phyloP scores from a whole-genome alignment of 2,329 filamentous ascomycete genomes.

The Aspergillus quadrilineatus region DNA sequence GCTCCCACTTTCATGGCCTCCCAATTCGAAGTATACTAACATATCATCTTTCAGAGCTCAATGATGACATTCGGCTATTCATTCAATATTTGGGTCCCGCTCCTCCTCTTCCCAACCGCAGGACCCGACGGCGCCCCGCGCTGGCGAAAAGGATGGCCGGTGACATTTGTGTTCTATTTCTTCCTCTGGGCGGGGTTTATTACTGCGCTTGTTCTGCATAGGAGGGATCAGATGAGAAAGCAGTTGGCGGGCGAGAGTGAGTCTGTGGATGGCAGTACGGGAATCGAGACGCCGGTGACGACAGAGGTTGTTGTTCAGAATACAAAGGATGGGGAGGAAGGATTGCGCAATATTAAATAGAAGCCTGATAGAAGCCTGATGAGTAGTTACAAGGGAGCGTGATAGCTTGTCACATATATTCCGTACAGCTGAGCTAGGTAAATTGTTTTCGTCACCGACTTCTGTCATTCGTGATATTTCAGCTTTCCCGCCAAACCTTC shows the following conservation, averaged over 20 bases:
- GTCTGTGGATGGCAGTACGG: background rate
- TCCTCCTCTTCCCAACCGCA: conserved; percentile 46
- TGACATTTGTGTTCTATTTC: conserved; percentile 48
- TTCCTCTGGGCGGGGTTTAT: conserved; percentile 42
- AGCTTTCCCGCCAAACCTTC: too few species aligned
- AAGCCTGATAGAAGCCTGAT: too few species aligned
- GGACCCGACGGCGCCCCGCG: conserved; percentile 45
- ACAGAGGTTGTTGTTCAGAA: background rate
- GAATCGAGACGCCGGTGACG: background rate
- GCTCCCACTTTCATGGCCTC: background rate
- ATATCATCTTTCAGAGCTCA: conserved; percentile 30
- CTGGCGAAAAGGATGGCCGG: conserved; percentile 52
- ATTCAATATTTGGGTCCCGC: conserved; percentile 48
- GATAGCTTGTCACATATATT: too few species aligned
- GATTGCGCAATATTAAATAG: too few species aligned
- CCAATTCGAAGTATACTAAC: background rate
- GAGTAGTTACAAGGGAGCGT: too few species aligned
- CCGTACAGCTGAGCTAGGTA: too few species aligned
- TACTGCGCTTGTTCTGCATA: conserved; percentile 21
- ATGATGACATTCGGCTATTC: conserved; percentile 52
- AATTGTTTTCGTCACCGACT: too few species aligned
- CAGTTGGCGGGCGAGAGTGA: conserved; percentile 2
- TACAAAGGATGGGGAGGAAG: background rate
- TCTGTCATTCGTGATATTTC: too few species aligned
- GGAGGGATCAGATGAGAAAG: conserved; percentile 17